phyloP scores from a whole-genome alignment of 139 green algal species.

The Deuterostichococcus epilithicus region DNA sequence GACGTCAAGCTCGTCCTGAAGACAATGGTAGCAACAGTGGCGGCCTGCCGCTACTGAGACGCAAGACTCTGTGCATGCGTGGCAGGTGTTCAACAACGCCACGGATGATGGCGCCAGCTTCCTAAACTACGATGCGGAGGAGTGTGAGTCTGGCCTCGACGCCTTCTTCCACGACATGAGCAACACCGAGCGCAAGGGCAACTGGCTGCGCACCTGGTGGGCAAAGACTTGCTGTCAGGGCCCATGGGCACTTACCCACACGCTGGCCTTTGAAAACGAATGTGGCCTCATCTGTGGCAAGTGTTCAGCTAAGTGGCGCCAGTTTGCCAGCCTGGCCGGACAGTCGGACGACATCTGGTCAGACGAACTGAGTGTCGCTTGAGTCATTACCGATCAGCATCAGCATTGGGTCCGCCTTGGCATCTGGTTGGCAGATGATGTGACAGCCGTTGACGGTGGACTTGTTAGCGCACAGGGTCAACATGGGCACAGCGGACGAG shows the following conservation, averaged over 20 bases:
- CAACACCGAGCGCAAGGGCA: constrained; percentile 52
- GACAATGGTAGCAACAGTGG: too few relatives aligned
- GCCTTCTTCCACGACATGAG: constrained; percentile 67
- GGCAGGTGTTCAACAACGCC: constrained; percentile 42
- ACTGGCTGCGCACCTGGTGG: constrained; percentile 58
- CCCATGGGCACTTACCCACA: not conserved
- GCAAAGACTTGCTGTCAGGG: not conserved
- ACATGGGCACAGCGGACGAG: constrained; percentile 87
- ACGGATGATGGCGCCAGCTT: constrained; percentile 44
- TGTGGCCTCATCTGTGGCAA: not conserved
- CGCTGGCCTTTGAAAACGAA: not conserved
- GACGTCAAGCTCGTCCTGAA: too few relatives aligned
- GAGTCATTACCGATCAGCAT: not conserved
- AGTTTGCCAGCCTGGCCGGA: not conserved
- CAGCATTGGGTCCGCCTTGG: too few relatives aligned
- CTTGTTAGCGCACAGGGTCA: constrained; percentile 46
- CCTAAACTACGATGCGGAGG: constrained; percentile 62
- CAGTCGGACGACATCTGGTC: too few relatives aligned
- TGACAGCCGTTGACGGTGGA: not conserved
- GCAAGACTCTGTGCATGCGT: too few relatives aligned
- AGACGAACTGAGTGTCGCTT: too few relatives aligned
- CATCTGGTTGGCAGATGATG: not conserved
- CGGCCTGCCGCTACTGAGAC: too few relatives aligned
- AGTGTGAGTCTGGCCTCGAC: constrained; percentile 12
- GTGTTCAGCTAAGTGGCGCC: not conserved